A percentile compares a stretch with the other conserved stretches of the same genome.
phyloP scores from a whole-genome alignment of 2,329 filamentous ascomycete genomes.

The Trichophyton schoenleinii region DNA sequence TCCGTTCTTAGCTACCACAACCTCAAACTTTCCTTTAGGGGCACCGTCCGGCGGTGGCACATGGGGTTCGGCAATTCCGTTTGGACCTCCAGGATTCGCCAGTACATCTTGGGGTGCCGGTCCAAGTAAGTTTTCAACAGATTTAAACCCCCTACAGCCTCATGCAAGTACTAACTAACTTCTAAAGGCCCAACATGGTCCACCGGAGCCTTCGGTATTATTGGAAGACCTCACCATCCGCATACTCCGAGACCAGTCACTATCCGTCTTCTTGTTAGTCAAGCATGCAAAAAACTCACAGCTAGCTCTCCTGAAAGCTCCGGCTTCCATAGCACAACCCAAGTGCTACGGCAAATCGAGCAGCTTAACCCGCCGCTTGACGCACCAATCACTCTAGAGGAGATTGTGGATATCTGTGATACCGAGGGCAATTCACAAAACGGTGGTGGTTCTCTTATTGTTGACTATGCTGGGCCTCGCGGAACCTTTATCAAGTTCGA shows the following conservation, averaged over 20 bases:
- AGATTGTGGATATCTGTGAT: conserved; percentile 75
- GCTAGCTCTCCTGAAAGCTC: conserved; percentile 26
- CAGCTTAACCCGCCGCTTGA: conserved; percentile 50
- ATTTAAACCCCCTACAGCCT: not conserved
- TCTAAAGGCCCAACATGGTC: conserved; percentile 34
- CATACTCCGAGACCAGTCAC: conserved; percentile 53
- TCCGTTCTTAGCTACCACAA: conserved; percentile 20
- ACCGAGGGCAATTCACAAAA: conserved; percentile 79
- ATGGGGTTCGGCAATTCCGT: conserved; percentile 27
- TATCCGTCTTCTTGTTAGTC: conserved; percentile 62
- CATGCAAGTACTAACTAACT: conserved; percentile 14
- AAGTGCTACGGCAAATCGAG: conserved; percentile 49
- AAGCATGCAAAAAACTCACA: conserved; percentile 58
- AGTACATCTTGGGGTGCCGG: conserved; percentile 28
- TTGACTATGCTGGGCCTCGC: conserved; percentile 40
- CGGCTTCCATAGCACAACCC: conserved; percentile 55
- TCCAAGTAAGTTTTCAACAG: conserved; percentile 22
- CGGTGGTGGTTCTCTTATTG: conserved; percentile 77
- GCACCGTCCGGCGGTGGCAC: conserved; percentile 20
- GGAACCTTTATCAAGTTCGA: conserved; percentile 38
- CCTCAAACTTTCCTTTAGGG: conserved; percentile 23
- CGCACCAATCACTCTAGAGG: conserved; percentile 45
- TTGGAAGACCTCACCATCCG: conserved; percentile 36
- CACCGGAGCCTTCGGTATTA: conserved; percentile 39
- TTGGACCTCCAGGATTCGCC: conserved; percentile 28